Percentiles rank a stretch among this genome's conserved stretches.
Conservation (phyloP, 2,329 filamentous ascomycete genomes). For the Penicillium aurantiogriseum region DNA sequence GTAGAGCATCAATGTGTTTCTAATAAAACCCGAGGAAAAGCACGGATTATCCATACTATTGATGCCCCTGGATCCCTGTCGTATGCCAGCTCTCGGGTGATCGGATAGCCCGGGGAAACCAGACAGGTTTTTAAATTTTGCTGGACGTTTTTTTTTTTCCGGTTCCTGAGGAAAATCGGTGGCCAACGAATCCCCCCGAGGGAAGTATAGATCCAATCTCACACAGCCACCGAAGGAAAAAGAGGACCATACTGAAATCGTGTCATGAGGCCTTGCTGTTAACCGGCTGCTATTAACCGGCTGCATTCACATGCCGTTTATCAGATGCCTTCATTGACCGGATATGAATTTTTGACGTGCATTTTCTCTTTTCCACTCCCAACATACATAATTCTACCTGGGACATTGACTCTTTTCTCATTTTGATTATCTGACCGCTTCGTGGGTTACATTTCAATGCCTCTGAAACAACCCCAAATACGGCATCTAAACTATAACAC, state of each 20-base stretch:
- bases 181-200: not conserved
- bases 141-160: not conserved
- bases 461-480: conserved; percentile 5
- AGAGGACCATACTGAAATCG: not conserved
- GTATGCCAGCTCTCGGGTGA: not conserved
- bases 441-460: conserved; percentile 4
- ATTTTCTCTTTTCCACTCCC: not conserved
- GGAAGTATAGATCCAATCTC: conserved; percentile 3
- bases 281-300: conserved; percentile 7
- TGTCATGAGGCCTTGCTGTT: conserved; percentile 1
- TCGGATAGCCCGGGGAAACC: not conserved
- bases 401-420: not conserved
- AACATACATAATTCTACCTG: conserved; percentile 6
- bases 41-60: not conserved
- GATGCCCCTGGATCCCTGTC: conserved; percentile 3
- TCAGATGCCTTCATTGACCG: conserved; percentile 19
- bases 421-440: not conserved
- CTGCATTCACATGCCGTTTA: conserved; percentile 18
- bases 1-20: conserved; percentile 1
- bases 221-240: not conserved
- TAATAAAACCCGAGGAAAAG: not conserved
- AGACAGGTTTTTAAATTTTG: not conserved
- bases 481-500: conserved; percentile 15
- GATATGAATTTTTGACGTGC: conserved; percentile 17
- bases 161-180: conserved; percentile 12